Evolutionary conservation across 2,329 filamentous ascomycete genomes (phyloP), one percentile per base, ranked within the genome.

Genomic region (Fusarium metavorans): DNA sequence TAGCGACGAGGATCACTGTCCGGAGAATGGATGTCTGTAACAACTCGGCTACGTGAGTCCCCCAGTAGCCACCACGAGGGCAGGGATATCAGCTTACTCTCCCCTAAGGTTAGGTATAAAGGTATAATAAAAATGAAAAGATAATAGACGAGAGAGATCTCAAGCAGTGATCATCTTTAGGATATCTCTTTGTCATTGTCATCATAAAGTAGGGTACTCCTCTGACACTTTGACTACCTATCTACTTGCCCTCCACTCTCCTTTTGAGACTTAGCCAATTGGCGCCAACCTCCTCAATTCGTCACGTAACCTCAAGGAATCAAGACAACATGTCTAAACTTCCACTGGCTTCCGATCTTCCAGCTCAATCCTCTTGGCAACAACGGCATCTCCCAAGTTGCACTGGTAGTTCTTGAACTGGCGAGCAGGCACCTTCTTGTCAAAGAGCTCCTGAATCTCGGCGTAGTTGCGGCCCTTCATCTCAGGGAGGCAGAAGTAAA

Each of bases 401-500:
- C 71, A 73, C 13, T 69, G 54, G 18, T 71, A 69, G 0, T 48
- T 20, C 57, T 69, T 71, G 59, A 73, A 69, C 59, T 73, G 14
- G 18, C 71, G 65, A 10, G 68, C 63, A 27, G 68, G 68, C 4
- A 69, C 66, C 18, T 50, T 59, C 35, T 68, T 66, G 35, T 73
- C 71, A 23, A 71, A 69, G 65, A 73, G 71, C 25, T 72, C 68
- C 39, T 73, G 68, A 41, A 73, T 68, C 25, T 72, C 71, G 41
- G 71, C 63, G 16, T 69, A 73, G 68, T 73, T 73, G 43, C 77
- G 73, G 13, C 71, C 74, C 30, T 76, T 75, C 32, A 79, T 81
- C 68, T 81, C 80, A 2, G 86, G 85, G 81, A 84, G 78, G 52
- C 73, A 81, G 61, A 80, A 80, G 74, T 79, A 78, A 23, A 84